Evolutionary conservation across 2,329 filamentous ascomycete genomes (phyloP), one percentile per base, ranked within the genome.

Genomic region (Colletotrichum tofieldiae): DNA sequence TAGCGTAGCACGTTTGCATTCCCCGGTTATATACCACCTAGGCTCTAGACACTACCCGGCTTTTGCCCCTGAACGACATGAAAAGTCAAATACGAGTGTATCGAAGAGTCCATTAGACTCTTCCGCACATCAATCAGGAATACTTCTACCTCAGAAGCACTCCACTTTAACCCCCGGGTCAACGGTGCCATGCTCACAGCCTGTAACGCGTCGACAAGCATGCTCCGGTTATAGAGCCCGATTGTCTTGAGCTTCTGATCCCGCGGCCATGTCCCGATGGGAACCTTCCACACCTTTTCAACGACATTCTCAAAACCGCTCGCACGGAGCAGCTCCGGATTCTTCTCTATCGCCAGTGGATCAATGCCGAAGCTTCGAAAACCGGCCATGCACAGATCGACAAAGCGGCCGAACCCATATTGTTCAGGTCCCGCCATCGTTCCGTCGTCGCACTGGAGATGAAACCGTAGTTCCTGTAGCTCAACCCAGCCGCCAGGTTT

Each of bases 41-140:
- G 20, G 16, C 6, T 43, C 26, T 60, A 54, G 41, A 18, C 16
- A 1, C 43, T 41, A 1, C 43, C 26, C 0, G 87, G 87, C 71
- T 88, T 89, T 35, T 87, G 81, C 8, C 86, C 87, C 74, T 83
- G 85, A 0, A 89, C 84, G 4, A 89, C 84, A 66, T 85, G 83
- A 16, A 87, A 79, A n/a, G 82, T 83, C 73, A 86, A 78, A 67
- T 88, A 89, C 0, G 85, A 82, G 73, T 89, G 87, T 14, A 87
- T 82, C 8, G 79, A 79, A 3, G 81, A 79, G 75, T 89, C 81
- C 11, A 82, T 82, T 6, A 89, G 71, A 29, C 86, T 84, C 69
- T 82, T 83, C 58, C 88, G 81, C 6, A 88, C 86, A 49, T 86
- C 81, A 32, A 89, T 83, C 20, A 89, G 79, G 2, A 82, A 82